Percentiles rank a stretch among this genome's conserved stretches.
These are phyloP conservation scores for Eucalyptus fibrosa DNA, from an alignment of 345 rosid species.

Conservation along the genomic window DNA sequence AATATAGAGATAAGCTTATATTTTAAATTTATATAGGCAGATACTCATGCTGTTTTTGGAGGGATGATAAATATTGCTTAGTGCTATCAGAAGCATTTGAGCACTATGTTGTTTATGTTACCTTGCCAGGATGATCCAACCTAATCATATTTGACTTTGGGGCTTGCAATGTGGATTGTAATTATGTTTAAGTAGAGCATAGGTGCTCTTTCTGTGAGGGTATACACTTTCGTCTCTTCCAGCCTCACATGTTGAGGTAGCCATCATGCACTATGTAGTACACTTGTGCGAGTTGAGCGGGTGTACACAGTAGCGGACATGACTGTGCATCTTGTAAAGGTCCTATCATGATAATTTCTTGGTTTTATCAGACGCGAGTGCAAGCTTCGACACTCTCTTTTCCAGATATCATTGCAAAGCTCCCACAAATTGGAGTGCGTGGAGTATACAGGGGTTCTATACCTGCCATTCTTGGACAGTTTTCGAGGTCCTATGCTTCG, in stretches of 20 bases:
- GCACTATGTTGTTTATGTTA: not conserved
- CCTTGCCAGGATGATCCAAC: not conserved
- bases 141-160: not conserved
- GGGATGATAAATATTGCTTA: not conserved
- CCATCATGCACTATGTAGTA: not conserved
- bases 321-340: not conserved
- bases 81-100: not conserved
- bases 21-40: not conserved
- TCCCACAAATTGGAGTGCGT: constrained; percentile 81
- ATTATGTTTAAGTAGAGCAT: not conserved
- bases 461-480: constrained; percentile 95
- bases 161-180: not conserved
- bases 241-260: not conserved
- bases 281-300: not conserved
- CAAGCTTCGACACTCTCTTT: constrained; percentile 87
- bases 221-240: not conserved
- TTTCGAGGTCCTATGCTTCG: constrained; percentile 57
- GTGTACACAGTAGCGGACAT: not conserved
- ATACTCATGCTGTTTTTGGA: not conserved
- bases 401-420: constrained; percentile 76
- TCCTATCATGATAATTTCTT: not conserved
- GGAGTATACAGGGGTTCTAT: constrained; percentile 92
- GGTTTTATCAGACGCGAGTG: constrained; percentile 66
- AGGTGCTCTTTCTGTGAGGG: not conserved
- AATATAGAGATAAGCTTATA: not conserved